Evolutionary conservation across 2,329 filamentous ascomycete species (phyloP).

Genomic region (Diaporthe helianthi): DNA sequence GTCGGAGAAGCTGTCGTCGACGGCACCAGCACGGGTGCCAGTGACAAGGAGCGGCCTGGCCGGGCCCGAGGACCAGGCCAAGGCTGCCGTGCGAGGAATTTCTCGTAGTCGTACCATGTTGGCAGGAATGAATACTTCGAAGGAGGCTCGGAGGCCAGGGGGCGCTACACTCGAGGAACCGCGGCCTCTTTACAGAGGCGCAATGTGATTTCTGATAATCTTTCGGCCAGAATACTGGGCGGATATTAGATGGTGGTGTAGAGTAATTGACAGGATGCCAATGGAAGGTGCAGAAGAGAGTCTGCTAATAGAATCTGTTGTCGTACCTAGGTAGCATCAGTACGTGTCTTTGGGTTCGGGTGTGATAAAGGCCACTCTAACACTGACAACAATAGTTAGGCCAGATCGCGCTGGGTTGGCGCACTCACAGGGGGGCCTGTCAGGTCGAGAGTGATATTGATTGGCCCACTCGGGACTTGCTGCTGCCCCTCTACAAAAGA

Average conservation of each 20-base stretch:
- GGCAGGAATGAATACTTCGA: constrained; percentile 10
- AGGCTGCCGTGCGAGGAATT: constrained; percentile 94
- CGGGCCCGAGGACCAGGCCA: constrained; percentile 91
- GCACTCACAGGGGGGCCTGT: constrained; percentile 30
- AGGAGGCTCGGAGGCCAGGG: constrained; percentile 2
- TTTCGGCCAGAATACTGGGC: constrained; percentile 15
- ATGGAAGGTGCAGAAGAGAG: constrained; percentile 23
- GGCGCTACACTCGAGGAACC: constrained; percentile 15
- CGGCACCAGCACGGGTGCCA: constrained; percentile 91
- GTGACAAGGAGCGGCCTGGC: constrained; percentile 85
- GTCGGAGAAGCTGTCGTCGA: constrained; percentile 96
- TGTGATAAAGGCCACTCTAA: constrained; percentile 28
- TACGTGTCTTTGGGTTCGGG: constrained; percentile 1
- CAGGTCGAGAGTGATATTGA: not conserved
- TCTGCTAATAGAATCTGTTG: constrained; percentile 26
- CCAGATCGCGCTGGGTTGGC: constrained; percentile 40
- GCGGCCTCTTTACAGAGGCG: constrained; percentile 29
- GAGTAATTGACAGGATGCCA: constrained; percentile 6
- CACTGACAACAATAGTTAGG: constrained; percentile 35
- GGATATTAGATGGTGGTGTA: constrained; percentile 25
- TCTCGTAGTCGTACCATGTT: constrained; percentile 95
- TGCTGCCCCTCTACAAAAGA: constrained; percentile 25
- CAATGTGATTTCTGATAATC: constrained; percentile 17
- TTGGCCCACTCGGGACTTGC: constrained; percentile 27
- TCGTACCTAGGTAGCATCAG: constrained; percentile 23